Conservation (phyloP, 331 rosid species). For the Phaseolus coccineus region DNA sequence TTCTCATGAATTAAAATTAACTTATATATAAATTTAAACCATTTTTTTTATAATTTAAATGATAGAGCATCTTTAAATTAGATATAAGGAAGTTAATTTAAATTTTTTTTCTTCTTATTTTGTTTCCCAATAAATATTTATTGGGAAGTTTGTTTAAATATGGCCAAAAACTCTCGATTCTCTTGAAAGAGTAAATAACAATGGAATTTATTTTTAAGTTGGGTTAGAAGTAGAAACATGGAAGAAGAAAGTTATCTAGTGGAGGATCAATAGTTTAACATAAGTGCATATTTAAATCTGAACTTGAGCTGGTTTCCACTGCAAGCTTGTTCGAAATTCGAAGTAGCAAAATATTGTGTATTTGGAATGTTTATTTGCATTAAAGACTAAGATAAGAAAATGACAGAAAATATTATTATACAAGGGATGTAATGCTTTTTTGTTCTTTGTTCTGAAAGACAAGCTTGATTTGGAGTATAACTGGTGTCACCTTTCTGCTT, state of each 20-base stretch:
- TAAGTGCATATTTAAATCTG: background rate
- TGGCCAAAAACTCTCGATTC: background rate
- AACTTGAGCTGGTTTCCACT: conserved; percentile 2
- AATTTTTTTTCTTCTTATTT: no score
- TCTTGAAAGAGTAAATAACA: background rate
- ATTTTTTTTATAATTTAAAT: no score
- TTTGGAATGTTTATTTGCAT: background rate
- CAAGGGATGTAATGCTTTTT: background rate
- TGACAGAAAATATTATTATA: background rate
- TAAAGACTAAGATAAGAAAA: background rate
- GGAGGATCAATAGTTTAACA: background rate
- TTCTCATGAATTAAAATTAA: no score
- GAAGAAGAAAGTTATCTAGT: background rate
- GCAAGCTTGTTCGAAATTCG: background rate
- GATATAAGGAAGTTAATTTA: no score
- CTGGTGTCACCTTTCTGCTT: background rate
- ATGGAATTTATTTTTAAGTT: background rate
- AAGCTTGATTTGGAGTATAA: background rate
- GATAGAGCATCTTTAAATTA: no score
- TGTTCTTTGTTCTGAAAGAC: background rate
- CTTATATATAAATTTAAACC: no score
- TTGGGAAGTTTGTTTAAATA: no score
- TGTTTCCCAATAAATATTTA: no score
- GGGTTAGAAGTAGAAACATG: background rate
- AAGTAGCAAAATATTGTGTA: background rate